Conservation (phyloP, 805 yeast genomes). For the Teunomyces stri region DNA sequence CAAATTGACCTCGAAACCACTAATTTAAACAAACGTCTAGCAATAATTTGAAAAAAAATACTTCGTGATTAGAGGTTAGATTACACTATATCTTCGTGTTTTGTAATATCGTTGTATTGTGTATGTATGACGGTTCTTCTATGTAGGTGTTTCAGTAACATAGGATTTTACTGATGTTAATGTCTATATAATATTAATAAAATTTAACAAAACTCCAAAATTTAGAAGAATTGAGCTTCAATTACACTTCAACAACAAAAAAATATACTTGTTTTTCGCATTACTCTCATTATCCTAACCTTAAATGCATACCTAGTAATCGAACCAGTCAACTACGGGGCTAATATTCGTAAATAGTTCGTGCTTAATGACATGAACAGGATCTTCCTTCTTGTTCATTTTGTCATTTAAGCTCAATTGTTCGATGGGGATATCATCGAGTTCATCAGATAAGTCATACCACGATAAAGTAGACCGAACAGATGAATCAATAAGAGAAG, state of each 20-base stretch:
- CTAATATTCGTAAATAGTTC: constrained; percentile 5
- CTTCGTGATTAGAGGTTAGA: too few species aligned
- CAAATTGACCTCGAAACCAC: too few species aligned
- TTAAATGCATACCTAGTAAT: constrained; percentile 4
- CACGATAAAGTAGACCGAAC: constrained; percentile 29
- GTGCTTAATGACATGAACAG: constrained; percentile 6
- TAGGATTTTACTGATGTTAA: too few species aligned
- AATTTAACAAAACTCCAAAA: too few species aligned
- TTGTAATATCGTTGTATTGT: too few species aligned
- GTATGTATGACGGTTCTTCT: too few species aligned
- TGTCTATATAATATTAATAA: too few species aligned
- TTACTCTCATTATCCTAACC: background rate
- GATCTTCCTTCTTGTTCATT: background rate
- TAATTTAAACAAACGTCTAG: too few species aligned
- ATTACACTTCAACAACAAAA: background rate
- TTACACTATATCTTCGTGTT: too few species aligned
- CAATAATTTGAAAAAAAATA: too few species aligned
- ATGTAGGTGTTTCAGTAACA: too few species aligned
- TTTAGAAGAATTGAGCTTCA: too few species aligned
- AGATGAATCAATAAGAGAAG: constrained; percentile 34
- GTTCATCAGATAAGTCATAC: constrained; percentile 32
- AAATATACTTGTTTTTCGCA: background rate
- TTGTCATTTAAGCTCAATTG: background rate
- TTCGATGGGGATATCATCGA: constrained; percentile 15
- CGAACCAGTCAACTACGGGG: constrained; percentile 11